A percentile compares a stretch with the other conserved stretches of the same genome.
These are phyloP conservation scores for Eimeria sp. DNA, from an alignment of 169 alveolate genomes.

Conservation along the genomic window DNA sequence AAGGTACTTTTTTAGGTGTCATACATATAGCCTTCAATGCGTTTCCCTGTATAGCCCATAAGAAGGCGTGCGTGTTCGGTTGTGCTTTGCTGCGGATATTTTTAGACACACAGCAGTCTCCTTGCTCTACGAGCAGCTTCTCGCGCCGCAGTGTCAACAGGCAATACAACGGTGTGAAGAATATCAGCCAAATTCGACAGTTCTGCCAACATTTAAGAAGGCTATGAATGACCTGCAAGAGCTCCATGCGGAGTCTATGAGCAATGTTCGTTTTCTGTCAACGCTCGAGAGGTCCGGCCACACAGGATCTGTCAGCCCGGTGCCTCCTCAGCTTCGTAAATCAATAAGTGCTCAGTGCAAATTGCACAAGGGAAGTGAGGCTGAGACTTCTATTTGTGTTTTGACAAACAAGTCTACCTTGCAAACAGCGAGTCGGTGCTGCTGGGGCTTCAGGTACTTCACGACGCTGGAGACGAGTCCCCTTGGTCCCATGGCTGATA, in stretches of 20 bases:
- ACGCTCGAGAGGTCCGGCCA: conserved; percentile 92
- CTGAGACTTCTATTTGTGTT: neutral
- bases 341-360: neutral
- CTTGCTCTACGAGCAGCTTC: conserved; percentile 87
- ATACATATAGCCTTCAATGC: neutral
- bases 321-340: neutral
- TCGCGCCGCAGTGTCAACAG: conserved; percentile 76
- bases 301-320: neutral
- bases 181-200: conserved; percentile 43
- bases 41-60: neutral
- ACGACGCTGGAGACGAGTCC: conserved; percentile 83
- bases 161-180: conserved; percentile 26
- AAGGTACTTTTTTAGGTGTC: neutral
- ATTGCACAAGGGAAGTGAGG: neutral
- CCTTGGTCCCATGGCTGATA: conserved; percentile 82
- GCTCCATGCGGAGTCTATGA: conserved; percentile 94
- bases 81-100: neutral
- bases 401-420: neutral
- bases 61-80: neutral
- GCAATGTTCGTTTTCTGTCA: conserved; percentile 94
- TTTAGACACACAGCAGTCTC: conserved; percentile 79
- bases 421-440: neutral
- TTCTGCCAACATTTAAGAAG: conserved; percentile 48
- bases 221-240: conserved; percentile 89
- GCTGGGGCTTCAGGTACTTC: conserved; percentile 79